phyloP scores from a whole-genome alignment of 1,284 basidiomycete genomes.

The Lentinula novae-zelandiae region DNA sequence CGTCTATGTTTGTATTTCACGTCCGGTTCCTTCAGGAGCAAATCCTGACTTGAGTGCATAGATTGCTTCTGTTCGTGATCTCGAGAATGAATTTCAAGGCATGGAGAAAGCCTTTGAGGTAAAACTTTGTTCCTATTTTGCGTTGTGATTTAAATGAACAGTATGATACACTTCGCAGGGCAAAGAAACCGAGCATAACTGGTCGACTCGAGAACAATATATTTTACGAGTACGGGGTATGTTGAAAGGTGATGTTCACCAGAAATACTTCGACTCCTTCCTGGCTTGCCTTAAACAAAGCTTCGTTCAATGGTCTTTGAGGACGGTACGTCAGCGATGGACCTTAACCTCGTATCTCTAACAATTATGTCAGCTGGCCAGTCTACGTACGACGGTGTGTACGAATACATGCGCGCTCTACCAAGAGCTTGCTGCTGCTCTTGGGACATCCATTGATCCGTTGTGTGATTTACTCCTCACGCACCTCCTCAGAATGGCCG shows the following conservation, averaged over 20 bases:
- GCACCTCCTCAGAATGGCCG: slow-evolving; percentile 82
- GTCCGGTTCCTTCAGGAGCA: background rate
- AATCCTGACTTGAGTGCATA: slow-evolving; percentile 27
- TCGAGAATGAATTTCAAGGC: slow-evolving; percentile 79
- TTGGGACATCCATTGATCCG: slow-evolving; percentile 74
- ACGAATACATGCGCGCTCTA: slow-evolving; percentile 80
- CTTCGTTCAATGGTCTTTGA: slow-evolving; percentile 81
- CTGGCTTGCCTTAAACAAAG: slow-evolving; percentile 69
- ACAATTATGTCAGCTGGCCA: slow-evolving; percentile 57
- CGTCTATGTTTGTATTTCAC: slow-evolving; percentile 59
- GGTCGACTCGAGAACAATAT: slow-evolving; percentile 80
- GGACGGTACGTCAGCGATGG: slow-evolving; percentile 60
- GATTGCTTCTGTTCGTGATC: slow-evolving; percentile 82
- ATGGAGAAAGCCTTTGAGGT: slow-evolving; percentile 85
- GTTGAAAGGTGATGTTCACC: slow-evolving; percentile 81
- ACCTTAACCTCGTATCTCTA: slow-evolving; percentile 7
- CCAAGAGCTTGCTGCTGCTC: slow-evolving; percentile 65
- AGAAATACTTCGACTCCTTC: slow-evolving; percentile 74
- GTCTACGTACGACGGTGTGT: slow-evolving; percentile 90
- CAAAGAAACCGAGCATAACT: slow-evolving; percentile 97
- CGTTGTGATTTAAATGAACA: background rate
- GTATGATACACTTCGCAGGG: slow-evolving; percentile 47
- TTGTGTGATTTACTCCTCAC: slow-evolving; percentile 75
- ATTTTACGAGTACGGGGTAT: slow-evolving; percentile 86
- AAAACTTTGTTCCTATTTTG: slow-evolving; percentile 17